Base-by-base conservation (phyloP, 1,284 basidiomycete genomes). In the Schizophyllum amplum region DNA sequence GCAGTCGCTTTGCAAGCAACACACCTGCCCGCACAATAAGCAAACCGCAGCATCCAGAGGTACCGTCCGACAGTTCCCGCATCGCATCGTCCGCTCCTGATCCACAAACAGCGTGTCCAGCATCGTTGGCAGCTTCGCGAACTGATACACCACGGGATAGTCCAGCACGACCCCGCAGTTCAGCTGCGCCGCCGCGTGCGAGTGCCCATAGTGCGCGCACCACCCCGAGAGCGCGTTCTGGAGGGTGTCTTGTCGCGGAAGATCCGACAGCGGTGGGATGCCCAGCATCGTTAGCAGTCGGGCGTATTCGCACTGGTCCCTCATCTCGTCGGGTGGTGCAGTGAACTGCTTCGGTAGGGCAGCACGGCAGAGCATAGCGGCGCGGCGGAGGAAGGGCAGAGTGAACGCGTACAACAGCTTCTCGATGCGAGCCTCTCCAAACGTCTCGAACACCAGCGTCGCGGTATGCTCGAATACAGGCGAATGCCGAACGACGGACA, bases 1-100 rank as follows among this genome's bases (percentile, higher is more conserved):
- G 67, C 96, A 99, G 65, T 95, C 90, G 62, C 91, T 92, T 67
- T 95, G 92, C 73, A 95, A 83, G 68, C 97, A 99, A 6, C 92
- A 86, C 17, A 90, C 83, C 50, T 85, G 78, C 1, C 96, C 96
- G 65, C 97, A 99, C 54, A 95, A 78, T 59, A 98, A 72, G 69
- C 96, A 99, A 3, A 99, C 83, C 0, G 94, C 96, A 6, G 92
- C 92, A 65, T 93, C 92, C 4, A 80, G 75, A 0, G 96, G 94
- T 5, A 90, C 82, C 0, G 86, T 90, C 51, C 82, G 78, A 71
- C 96, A 99, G 42, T 83, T 80, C 47, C 74, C 72, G 69, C 97
- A 99, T 24, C 79, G 79, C 68, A 90, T 74, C 61, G 81, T 74
- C 72, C 84, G 77, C 67, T 87, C 79, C 66, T 89, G 77, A 64